These are phyloP conservation scores for Pseudogymnoascus sp. DNA, from an alignment of 2,329 filamentous ascomycete genomes.

Conservation along the genomic window DNA sequence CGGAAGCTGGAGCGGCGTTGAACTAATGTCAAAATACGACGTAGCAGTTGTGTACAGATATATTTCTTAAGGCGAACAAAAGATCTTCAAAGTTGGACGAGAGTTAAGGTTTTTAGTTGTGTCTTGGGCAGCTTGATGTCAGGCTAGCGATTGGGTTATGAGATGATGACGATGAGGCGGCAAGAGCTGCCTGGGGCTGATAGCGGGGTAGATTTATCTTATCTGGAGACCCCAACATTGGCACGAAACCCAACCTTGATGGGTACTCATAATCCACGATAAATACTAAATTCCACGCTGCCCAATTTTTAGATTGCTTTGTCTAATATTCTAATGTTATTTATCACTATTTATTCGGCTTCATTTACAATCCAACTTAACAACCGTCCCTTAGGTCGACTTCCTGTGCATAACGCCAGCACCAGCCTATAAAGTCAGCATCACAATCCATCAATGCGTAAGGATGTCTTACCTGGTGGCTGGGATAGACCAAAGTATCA, in stretches of 20 bases:
- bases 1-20: background rate
- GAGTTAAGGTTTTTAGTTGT: background rate
- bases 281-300: background rate
- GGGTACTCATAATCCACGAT: background rate
- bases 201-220: conserved; percentile 10
- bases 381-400: background rate
- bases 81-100: background rate
- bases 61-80: background rate
- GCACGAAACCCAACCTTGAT: background rate
- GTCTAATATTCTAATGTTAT: conserved; percentile 1
- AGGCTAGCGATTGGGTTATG: background rate
- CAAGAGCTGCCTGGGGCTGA: conserved; percentile 11
- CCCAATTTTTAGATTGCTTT: background rate
- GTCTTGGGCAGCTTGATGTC: background rate
- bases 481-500: conserved; percentile 79
- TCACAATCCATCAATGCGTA: background rate
- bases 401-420: background rate
- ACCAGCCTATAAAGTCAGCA: background rate
- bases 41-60: background rate
- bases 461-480: conserved; percentile 64
- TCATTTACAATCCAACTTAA: background rate
- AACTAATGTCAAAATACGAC: background rate
- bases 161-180: conserved; percentile 8
- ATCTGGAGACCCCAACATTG: background rate
- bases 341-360: background rate